Evolutionary conservation across 2,329 filamentous ascomycete species (phyloP).

Genomic region (Talaromyces funiculosus): DNA sequence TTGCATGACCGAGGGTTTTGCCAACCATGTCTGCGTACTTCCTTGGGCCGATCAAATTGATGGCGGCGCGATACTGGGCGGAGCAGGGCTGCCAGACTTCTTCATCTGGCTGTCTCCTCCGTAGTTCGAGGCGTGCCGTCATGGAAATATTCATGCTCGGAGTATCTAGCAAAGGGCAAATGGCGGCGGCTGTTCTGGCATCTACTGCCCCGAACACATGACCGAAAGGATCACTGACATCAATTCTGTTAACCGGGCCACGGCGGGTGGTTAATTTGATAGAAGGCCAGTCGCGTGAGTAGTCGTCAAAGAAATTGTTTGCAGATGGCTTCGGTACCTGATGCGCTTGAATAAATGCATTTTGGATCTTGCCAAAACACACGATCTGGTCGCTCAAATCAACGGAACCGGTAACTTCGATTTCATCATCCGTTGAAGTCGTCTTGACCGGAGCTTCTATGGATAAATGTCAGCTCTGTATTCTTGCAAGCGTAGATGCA

Average conservation of each 20-base stretch:
- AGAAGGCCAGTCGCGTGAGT: slow-evolving; percentile 57
- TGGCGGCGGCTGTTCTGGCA: slow-evolving; percentile 56
- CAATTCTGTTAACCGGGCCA: slow-evolving; percentile 57
- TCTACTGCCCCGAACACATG: slow-evolving; percentile 74
- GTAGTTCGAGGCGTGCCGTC: slow-evolving; percentile 63
- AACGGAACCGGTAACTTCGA: slow-evolving; percentile 46
- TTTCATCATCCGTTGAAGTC: slow-evolving; percentile 29
- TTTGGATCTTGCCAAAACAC: slow-evolving; percentile 73
- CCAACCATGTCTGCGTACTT: slow-evolving; percentile 63
- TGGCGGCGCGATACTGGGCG: slow-evolving; percentile 56
- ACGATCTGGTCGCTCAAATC: slow-evolving; percentile 65
- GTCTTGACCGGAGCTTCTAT: slow-evolving; percentile 18
- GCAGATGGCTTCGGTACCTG: slow-evolving; percentile 63
- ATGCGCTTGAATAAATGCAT: slow-evolving; percentile 60
- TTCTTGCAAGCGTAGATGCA: not conserved
- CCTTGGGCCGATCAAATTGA: slow-evolving; percentile 74
- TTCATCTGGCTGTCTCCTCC: slow-evolving; percentile 60
- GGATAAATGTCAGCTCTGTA: not conserved
- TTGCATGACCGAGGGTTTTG: slow-evolving; percentile 58
- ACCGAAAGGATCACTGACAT: slow-evolving; percentile 66
- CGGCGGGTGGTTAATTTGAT: slow-evolving; percentile 68
- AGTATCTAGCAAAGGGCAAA: slow-evolving; percentile 69
- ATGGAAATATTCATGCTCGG: slow-evolving; percentile 60
- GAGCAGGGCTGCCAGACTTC: slow-evolving; percentile 58
- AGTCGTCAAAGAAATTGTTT: slow-evolving; percentile 52